Conservation (phyloP, 345 rosid genomes). For the Eucalyptus sp. region DNA sequence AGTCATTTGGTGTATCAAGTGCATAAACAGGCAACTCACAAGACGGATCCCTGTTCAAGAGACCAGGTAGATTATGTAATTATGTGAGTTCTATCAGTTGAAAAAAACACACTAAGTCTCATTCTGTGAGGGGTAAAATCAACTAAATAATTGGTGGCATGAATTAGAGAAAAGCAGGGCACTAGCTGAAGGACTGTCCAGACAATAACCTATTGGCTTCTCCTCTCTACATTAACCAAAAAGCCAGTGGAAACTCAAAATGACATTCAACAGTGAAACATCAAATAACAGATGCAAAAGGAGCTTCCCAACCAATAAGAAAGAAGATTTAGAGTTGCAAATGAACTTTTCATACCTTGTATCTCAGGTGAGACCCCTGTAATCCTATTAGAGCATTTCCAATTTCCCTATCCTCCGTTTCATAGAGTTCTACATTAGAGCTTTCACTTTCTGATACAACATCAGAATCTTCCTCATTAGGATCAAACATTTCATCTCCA, state of each 20-base stretch:
- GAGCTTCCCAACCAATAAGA: neutral
- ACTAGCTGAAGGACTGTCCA: neutral
- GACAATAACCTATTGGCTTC: neutral
- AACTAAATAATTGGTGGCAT: neutral
- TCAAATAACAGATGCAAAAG: neutral
- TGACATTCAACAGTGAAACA: neutral
- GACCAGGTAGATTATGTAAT: neutral
- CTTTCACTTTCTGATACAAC: conserved; percentile 25
- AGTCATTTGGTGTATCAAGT: neutral
- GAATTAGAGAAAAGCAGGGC: neutral
- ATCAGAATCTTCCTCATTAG: conserved; percentile 35
- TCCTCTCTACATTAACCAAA: neutral
- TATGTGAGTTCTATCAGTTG: neutral
- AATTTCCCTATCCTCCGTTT: conserved; percentile 23
- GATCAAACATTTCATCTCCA: conserved; percentile 31
- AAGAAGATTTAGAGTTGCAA: neutral
- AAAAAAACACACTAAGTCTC: neutral
- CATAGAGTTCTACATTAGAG: neutral
- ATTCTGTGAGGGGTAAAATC: neutral
- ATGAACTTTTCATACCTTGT: conserved; percentile 39
- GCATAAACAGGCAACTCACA: neutral
- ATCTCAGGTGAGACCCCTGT: conserved; percentile 39
- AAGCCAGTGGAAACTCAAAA: neutral
- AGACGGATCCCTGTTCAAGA: neutral
- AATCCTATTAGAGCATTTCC: conserved; percentile 37